Evolutionary conservation across 2,329 filamentous ascomycete species (phyloP), one percentile per base, ranked within the genome.

Genomic region (Endoconidiophora polonica): DNA sequence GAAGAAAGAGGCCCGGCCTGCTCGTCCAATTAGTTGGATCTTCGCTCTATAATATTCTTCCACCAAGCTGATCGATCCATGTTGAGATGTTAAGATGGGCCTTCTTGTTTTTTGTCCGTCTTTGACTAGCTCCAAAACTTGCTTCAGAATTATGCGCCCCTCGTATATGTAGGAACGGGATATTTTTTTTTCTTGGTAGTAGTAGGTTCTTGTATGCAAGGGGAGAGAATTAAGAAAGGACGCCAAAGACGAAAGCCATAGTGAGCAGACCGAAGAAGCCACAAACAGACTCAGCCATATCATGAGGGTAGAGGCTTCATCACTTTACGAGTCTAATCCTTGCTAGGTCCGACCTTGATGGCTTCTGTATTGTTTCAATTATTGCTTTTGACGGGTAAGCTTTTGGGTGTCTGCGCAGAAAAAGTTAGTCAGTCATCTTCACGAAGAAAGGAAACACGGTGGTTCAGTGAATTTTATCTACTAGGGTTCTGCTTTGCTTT

Each of bases 121-220:
- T 39, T 9, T 38, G 9, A 38, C 29, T 33, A 33, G 9, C 29
- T 12, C 9, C 29, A 10, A 33, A 33, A 33, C 29, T 33, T 10
- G 29, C 29, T 33, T 33, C 29, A 18, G 33, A 46, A 23, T 12
- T 24, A 20, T 9, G 20, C n/a, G 20, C 36, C 29, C 33, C 44
- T 46, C 26, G 22, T 29, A 46, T 22, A 46, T 46, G 44, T 20
- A 46, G 36, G 44, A 46, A 46, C 44, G 2, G 38, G 20, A 39
- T 24, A 22, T 7, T 33, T 24, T 46, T 33, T 3, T 29, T 9
- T 29, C 24, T 33, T 12, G 9, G 29, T 33, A 33, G 12, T 12
- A 33, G 12, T 12, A 33, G 12, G 29, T 7, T 12, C 9, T 33
- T 33, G 9, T 33, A 33, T 12, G 9, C 29, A 33, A 33, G 36